A percentile compares a stretch with the other conserved stretches of the same genome.
phyloP scores from a whole-genome alignment of 2,329 filamentous ascomycete genomes.

The Stagonosporopsis cucurbitacearum region DNA sequence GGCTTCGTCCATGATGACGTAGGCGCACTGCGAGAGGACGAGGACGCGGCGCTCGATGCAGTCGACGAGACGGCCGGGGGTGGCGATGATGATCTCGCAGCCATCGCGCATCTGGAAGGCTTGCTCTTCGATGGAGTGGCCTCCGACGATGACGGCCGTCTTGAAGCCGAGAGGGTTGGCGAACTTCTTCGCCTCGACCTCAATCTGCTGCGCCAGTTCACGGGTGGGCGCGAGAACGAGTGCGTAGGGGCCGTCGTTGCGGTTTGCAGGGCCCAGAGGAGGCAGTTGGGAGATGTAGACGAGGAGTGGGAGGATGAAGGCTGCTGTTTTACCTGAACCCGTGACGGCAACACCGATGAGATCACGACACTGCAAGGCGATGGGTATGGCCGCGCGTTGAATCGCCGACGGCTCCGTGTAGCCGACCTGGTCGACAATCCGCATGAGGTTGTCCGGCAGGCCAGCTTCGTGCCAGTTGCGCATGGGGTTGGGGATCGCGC shows the following conservation, averaged over 20 bases:
- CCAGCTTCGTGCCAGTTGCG: constrained; percentile 88
- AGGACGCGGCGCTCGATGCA: constrained; percentile 93
- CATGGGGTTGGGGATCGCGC: constrained; percentile 93
- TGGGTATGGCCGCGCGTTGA: constrained; percentile 92
- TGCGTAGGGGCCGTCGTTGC: constrained; percentile 96
- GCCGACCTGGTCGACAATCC: constrained; percentile 82
- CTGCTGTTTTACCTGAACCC: constrained; percentile 97
- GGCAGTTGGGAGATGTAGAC: constrained; percentile 94
- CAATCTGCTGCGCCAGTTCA: constrained; percentile 97
- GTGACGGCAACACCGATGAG: constrained; percentile 98
- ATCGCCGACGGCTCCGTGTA: constrained; percentile 93
- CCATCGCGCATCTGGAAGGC: constrained; percentile 88
- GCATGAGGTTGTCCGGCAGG: constrained; percentile 76
- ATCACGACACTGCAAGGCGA: constrained; percentile 89
- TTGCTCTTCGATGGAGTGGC: constrained; percentile 93
- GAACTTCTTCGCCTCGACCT: constrained; percentile 91
- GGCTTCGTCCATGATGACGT: constrained; percentile 99
- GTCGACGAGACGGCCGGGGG: constrained; percentile 93
- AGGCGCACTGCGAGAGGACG: constrained; percentile 95
- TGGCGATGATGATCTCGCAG: constrained; percentile 98
- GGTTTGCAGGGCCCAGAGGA: constrained; percentile 80
- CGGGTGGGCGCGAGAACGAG: constrained; percentile 95
- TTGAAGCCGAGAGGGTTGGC: constrained; percentile 89
- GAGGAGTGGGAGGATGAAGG: constrained; percentile 88
- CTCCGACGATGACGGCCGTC: constrained; percentile 97